Conservation (phyloP, 2,329 filamentous ascomycete species). For the Trichoderma lentiforme region DNA sequence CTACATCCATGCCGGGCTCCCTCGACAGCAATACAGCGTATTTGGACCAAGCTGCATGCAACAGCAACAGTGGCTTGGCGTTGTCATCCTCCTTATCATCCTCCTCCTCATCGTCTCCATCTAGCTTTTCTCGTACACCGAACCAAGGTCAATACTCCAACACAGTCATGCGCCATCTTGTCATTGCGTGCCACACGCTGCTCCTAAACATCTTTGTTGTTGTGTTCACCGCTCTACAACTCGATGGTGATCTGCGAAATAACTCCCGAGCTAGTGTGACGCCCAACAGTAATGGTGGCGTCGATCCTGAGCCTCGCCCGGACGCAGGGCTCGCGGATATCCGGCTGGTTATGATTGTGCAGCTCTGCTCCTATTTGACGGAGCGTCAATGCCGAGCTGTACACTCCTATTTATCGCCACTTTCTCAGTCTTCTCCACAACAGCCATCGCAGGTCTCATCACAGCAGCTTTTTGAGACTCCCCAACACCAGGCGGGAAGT, state of each 20-base stretch:
- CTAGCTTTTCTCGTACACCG: not conserved
- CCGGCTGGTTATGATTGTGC: not conserved
- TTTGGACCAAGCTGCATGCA: not conserved
- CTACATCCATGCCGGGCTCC: not conserved
- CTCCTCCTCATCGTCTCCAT: not conserved
- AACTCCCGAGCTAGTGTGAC: too few species aligned
- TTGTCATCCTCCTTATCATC: not conserved
- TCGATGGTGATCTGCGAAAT: too few species aligned
- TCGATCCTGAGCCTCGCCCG: not conserved
- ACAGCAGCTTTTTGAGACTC: not conserved
- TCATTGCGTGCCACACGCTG: constrained; percentile 2
- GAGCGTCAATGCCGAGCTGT: not conserved
- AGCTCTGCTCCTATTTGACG: not conserved
- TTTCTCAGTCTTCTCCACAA: too few species aligned
- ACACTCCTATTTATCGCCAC: not conserved
- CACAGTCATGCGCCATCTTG: not conserved
- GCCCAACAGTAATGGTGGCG: not conserved
- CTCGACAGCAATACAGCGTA: not conserved
- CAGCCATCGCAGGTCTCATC: not conserved
- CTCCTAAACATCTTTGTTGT: not conserved
- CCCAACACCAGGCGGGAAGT: not conserved
- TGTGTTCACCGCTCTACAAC: not conserved
- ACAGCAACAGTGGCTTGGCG: not conserved
- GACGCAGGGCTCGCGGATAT: not conserved
- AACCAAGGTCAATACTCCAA: not conserved